Conservation (phyloP, 768 basidiomycete genomes). For the Grammothele lineata region DNA sequence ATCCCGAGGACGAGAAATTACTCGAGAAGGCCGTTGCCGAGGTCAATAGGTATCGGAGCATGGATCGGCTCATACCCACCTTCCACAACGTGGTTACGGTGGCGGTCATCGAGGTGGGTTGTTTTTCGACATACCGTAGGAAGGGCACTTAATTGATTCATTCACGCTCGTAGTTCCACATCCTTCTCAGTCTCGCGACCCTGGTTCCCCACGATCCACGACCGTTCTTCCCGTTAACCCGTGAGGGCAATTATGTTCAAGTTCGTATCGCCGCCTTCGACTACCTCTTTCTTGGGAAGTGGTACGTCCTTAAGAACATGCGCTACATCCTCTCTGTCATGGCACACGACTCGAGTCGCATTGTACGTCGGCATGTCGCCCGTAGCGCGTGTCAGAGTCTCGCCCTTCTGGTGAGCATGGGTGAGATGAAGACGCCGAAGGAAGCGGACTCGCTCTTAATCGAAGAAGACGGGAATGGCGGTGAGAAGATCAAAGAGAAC, state of each 20-base stretch:
- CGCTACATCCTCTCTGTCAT: slow-evolving; percentile 85
- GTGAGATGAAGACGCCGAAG: slow-evolving; percentile 81
- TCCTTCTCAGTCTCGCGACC: slow-evolving; percentile 71
- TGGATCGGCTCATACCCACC: slow-evolving; percentile 94
- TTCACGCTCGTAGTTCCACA: slow-evolving; percentile 56
- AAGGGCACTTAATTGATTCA: not conserved
- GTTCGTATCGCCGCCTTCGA: slow-evolving; percentile 94
- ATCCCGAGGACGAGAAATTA: slow-evolving; percentile 62
- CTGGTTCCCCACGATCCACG: slow-evolving; percentile 73
- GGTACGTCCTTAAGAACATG: slow-evolving; percentile 83
- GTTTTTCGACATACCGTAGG: not conserved
- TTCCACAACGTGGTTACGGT: slow-evolving; percentile 91
- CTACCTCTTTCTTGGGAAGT: slow-evolving; percentile 83
- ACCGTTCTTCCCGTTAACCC: slow-evolving; percentile 82
- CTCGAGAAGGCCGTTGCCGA: slow-evolving; percentile 74
- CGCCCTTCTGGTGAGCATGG: slow-evolving; percentile 81
- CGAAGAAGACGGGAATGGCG: slow-evolving; percentile 78
- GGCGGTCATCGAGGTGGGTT: slow-evolving; percentile 80
- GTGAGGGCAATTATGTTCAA: slow-evolving; percentile 91
- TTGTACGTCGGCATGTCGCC: slow-evolving; percentile 84
- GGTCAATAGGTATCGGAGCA: slow-evolving; percentile 87
- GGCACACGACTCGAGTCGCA: slow-evolving; percentile 77
- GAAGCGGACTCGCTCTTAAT: slow-evolving; percentile 76
- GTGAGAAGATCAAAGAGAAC: slow-evolving; percentile 65
- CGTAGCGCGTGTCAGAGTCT: slow-evolving; percentile 83